Conservation (phyloP, 2,329 filamentous ascomycete genomes). For the Calonectria hongkongensis region DNA sequence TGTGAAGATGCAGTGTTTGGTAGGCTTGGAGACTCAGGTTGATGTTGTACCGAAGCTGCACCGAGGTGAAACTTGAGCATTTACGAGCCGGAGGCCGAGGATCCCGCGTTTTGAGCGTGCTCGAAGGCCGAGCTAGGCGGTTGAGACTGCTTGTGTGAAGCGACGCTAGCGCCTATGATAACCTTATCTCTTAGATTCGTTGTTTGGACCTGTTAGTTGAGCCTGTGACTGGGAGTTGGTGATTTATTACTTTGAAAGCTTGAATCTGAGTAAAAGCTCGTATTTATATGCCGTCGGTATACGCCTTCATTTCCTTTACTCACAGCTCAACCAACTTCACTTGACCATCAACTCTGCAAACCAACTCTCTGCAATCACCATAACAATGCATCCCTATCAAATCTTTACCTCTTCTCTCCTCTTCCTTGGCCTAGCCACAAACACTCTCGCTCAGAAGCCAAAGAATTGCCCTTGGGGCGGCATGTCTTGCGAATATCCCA, state of each 20-base stretch:
- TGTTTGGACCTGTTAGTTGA: neutral
- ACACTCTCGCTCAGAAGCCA: neutral
- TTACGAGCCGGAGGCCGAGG: neutral
- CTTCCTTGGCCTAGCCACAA: neutral
- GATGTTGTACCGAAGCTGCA: neutral
- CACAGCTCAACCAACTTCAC: neutral
- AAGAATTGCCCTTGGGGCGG: neutral
- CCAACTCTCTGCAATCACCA: neutral
- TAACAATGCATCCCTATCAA: neutral
- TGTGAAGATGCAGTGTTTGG: no score
- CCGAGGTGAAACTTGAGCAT: neutral
- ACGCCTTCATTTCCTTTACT: neutral
- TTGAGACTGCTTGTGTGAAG: no score
- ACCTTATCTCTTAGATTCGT: neutral
- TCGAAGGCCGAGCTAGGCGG: neutral
- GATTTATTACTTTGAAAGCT: neutral
- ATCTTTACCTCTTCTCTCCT: neutral
- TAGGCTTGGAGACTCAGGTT: no score
- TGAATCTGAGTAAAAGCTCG: neutral
- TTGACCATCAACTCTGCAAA: neutral
- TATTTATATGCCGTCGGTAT: neutral
- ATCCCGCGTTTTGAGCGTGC: neutral
- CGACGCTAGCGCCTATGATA: fast-evolving
- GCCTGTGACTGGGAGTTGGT: neutral
- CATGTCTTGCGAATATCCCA: neutral